A percentile compares a stretch with the other conserved stretches of the same genome.
These are phyloP conservation scores for Erodium maritimum DNA, from an alignment of 345 rosid genomes.

Conservation along the genomic window DNA sequence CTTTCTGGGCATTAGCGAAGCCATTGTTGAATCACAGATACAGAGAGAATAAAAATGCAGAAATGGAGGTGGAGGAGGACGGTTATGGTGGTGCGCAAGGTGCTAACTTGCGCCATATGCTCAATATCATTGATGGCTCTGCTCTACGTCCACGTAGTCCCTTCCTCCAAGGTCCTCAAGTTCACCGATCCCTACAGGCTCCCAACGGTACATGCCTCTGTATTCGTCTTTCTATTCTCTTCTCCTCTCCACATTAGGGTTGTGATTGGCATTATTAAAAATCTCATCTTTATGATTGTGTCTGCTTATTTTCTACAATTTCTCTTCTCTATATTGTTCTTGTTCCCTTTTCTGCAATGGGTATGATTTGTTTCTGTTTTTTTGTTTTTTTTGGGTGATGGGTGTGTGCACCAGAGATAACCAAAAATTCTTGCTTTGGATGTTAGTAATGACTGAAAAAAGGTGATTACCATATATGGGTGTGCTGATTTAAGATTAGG, in stretches of 20 bases:
- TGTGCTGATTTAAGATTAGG: neutral
- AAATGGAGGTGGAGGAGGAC: constrained; percentile 26
- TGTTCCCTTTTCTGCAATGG: too few species aligned
- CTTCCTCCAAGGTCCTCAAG: constrained; percentile 31
- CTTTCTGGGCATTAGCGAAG: neutral
- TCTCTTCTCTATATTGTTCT: too few species aligned
- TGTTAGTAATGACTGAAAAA: neutral
- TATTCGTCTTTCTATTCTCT: too few species aligned
- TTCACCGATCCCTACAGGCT: constrained; percentile 36
- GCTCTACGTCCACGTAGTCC: constrained; percentile 45
- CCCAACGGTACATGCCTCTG: neutral
- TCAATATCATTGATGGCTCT: constrained; percentile 34
- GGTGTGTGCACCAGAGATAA: too few species aligned
- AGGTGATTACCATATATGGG: neutral
- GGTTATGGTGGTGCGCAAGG: constrained; percentile 33
- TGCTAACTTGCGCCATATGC: constrained; percentile 54
- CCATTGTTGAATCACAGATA: neutral
- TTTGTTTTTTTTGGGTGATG: neutral
- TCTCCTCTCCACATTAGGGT: too few species aligned
- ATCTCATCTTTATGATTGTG: neutral
- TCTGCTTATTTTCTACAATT: neutral
- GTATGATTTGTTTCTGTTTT: too few species aligned
- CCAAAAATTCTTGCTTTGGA: neutral
- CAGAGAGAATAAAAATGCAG: constrained; percentile 13
- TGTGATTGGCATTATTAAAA: too few species aligned